A percentile compares a stretch with the other conserved stretches of the same genome.
Conservation (phyloP, 2,329 filamentous ascomycete species). For the Aspergillus melleus region DNA sequence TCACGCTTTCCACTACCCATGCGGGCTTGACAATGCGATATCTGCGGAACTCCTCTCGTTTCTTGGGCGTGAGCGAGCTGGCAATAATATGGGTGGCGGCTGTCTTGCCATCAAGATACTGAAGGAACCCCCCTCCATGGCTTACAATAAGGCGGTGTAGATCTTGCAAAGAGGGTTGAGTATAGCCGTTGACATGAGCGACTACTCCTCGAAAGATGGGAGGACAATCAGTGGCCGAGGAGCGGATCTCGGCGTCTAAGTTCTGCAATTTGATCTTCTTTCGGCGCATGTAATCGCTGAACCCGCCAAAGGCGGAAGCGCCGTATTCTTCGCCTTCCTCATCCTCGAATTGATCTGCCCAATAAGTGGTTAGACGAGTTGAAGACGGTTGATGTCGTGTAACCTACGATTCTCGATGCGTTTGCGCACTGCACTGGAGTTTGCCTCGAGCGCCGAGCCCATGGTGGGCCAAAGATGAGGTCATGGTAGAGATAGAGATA, state of each 20-base stretch:
- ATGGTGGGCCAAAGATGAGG: slow-evolving; percentile 42
- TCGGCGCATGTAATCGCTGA: slow-evolving; percentile 85
- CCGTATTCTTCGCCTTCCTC: slow-evolving; percentile 92
- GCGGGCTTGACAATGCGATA: slow-evolving; percentile 93
- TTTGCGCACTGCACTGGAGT: slow-evolving; percentile 61
- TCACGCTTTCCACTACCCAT: slow-evolving; percentile 89
- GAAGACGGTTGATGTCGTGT: background rate
- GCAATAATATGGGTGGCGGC: slow-evolving; percentile 95
- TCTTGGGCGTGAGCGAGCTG: slow-evolving; percentile 86
- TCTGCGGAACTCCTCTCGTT: slow-evolving; percentile 79
- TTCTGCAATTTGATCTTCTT: slow-evolving; percentile 99
- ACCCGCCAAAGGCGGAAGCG: slow-evolving; percentile 81
- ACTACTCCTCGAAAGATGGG: slow-evolving; percentile 89
- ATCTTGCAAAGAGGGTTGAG: slow-evolving; percentile 86
- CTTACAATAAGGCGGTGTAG: slow-evolving; percentile 84
- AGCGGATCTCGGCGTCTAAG: slow-evolving; percentile 77
- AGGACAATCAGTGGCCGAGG: slow-evolving; percentile 67
- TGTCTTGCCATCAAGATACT: slow-evolving; percentile 93
- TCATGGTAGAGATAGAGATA: slow-evolving; percentile 17
- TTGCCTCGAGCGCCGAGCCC: slow-evolving; percentile 63
- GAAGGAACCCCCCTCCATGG: slow-evolving; percentile 91
- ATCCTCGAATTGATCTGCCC: slow-evolving; percentile 68
- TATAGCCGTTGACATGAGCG: slow-evolving; percentile 92
- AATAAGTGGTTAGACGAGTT: slow-evolving; percentile 10
- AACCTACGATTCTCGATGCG: slow-evolving; percentile 60